Evolutionary conservation across 2,329 filamentous ascomycete species (phyloP).

Genomic region (Hysterium pulicare): DNA sequence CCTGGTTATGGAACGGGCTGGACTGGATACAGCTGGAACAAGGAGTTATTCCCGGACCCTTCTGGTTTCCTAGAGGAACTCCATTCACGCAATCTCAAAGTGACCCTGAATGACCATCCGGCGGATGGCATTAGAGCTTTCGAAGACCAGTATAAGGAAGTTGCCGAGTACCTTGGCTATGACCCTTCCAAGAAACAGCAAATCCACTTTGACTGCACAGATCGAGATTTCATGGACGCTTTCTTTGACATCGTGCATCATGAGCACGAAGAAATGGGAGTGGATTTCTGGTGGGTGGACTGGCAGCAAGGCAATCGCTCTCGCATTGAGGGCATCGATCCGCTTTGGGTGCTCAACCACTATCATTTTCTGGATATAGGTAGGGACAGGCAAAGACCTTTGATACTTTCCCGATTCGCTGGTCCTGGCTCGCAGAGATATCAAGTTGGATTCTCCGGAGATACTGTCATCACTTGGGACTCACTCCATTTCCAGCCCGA

Average conservation of each 20-base stretch:
- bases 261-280: conserved; percentile 53
- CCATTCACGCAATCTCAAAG: conserved; percentile 51
- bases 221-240: conserved; percentile 54
- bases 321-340: conserved; percentile 57
- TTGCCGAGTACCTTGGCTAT: conserved; percentile 52
- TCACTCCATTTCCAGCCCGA: conserved; percentile 63
- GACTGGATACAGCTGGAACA: conserved; percentile 64
- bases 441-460: conserved; percentile 63
- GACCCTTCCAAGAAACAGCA: conserved; percentile 51
- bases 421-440: conserved; percentile 63
- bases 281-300: conserved; percentile 67
- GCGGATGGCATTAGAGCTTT: conserved; percentile 55
- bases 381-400: conserved; percentile 41
- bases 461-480: conserved; percentile 58
- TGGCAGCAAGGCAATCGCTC: conserved; percentile 62
- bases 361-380: conserved; percentile 58
- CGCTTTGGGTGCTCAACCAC: conserved; percentile 64
- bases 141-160: conserved; percentile 55
- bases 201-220: conserved; percentile 56
- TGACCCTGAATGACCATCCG: conserved; percentile 61
- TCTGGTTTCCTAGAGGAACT: conserved; percentile 50
- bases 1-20: conserved; percentile 45
- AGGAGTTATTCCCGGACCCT: conserved; percentile 56
- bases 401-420: conserved; percentile 61
- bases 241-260: conserved; percentile 58